Base-by-base conservation (phyloP, 1,284 basidiomycete genomes). In the Tylopilus sp. region DNA sequence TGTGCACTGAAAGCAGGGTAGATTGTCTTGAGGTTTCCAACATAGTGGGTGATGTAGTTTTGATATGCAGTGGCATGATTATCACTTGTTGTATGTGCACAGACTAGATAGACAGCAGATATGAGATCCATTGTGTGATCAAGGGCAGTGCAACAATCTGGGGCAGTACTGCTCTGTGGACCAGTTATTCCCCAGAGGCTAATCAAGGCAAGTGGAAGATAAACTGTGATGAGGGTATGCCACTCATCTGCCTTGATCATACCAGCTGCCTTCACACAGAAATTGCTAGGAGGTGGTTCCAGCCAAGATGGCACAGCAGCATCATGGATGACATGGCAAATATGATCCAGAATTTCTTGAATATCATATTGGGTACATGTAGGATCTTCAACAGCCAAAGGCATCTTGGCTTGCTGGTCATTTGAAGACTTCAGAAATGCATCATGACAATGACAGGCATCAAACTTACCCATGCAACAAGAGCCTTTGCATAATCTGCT, bases 181-280 rank as follows among this genome's bases (percentile, higher is more conserved):
- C 45, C 9, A 48, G 45, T 58, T 25, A 64, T 31, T 27, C 48
- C 70, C 72, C 67, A 72, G 13, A 74, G 1, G 8, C 71, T 69
- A 6, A 71, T 71, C 3, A 82, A 71, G 4, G 80, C 76, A 27
- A 82, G 73, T 1, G 77, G 77, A 7, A 81, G 65, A 61, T 80
- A 78, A 37, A 82, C 70, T 0, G 75, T 78, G 59, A 72, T 72
- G 3, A 81, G 70, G 10, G 73, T 70, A 10, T 70, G 67, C 78
- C 80, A 82, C 41, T 82, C 72, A 57, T 78, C 77, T 5, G 78
- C 80, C 57, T 80, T 82, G 23, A 81, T 72, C 16, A 73, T 77
- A 1, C 80, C 77, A 3, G 77, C 70, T 42, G 5, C 45, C 45
- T 48, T 48, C 45, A 79, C 76, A 14, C 79, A 77, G 69, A 77